These are phyloP conservation scores for Eucalyptus virginea DNA, from an alignment of 345 rosid genomes.

Conservation along the genomic window DNA sequence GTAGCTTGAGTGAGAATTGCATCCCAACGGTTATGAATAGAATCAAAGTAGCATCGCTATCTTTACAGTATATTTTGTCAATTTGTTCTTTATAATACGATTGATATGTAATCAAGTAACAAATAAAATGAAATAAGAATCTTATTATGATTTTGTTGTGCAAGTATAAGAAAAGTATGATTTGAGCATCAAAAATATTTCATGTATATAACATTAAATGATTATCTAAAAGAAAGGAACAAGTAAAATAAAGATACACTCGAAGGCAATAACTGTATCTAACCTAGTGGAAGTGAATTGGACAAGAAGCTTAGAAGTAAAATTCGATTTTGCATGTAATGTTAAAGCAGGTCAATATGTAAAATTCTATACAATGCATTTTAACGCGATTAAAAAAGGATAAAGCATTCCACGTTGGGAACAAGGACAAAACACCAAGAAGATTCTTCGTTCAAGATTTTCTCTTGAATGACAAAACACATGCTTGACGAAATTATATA, in stretches of 20 bases:
- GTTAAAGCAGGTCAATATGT: neutral
- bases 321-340: neutral
- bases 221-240: neutral
- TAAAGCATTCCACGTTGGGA: neutral
- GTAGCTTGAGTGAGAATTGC: neutral
- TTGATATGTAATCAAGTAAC: neutral
- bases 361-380: neutral
- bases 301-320: neutral
- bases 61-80: fast-evolving
- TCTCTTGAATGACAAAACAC: neutral
- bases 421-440: neutral
- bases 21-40: neutral
- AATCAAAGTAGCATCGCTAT: neutral
- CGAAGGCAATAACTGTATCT: neutral
- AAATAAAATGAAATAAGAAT: neutral
- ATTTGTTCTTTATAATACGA: neutral
- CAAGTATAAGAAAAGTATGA: neutral
- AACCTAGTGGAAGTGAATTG: neutral
- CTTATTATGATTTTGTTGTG: neutral
- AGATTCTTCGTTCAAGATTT: neutral
- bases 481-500: neutral
- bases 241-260: neutral
- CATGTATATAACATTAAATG: neutral
- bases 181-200: neutral
- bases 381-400: neutral